Percentiles rank a stretch among this genome's conserved stretches.
These are phyloP conservation scores for Russula earlei DNA, from an alignment of 768 basidiomycete genomes.

Conservation along the genomic window DNA sequence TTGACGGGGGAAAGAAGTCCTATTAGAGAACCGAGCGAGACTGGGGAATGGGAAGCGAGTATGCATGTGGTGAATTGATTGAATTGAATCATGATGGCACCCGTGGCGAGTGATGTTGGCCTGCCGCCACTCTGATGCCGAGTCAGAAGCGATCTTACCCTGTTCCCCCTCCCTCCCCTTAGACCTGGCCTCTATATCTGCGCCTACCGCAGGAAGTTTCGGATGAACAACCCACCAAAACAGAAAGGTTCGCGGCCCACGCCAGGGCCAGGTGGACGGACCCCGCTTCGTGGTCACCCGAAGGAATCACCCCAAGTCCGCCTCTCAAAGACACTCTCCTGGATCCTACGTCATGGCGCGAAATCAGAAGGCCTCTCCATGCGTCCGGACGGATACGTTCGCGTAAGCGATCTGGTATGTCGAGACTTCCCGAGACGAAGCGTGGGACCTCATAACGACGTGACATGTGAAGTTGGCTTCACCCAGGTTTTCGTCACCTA, in stretches of 20 bases:
- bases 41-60: not conserved
- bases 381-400: slow-evolving; percentile 78
- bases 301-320: slow-evolving; percentile 59
- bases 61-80: too few species aligned
- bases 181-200: too few species aligned
- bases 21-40: not conserved
- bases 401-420: slow-evolving; percentile 75
- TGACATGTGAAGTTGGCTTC: slow-evolving; percentile 46
- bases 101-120: too few species aligned
- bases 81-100: too few species aligned
- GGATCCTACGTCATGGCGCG: slow-evolving; percentile 87
- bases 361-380: slow-evolving; percentile 63
- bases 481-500: slow-evolving; percentile 46
- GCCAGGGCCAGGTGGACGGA: slow-evolving; percentile 23
- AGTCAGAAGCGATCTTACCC: too few species aligned
- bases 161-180: not conserved
- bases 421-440: not conserved
- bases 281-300: slow-evolving; percentile 44
- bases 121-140: too few species aligned
- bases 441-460: not conserved
- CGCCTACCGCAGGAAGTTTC: not conserved
- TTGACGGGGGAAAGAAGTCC: not conserved
- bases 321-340: slow-evolving; percentile 80
- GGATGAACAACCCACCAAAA: slow-evolving; percentile 2
- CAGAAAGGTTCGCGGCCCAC: slow-evolving; percentile 7